Evolutionary conservation across 768 basidiomycete genomes (phyloP), one percentile per base, ranked within the genome.

Genomic region (Tulasnella sp.): DNA sequence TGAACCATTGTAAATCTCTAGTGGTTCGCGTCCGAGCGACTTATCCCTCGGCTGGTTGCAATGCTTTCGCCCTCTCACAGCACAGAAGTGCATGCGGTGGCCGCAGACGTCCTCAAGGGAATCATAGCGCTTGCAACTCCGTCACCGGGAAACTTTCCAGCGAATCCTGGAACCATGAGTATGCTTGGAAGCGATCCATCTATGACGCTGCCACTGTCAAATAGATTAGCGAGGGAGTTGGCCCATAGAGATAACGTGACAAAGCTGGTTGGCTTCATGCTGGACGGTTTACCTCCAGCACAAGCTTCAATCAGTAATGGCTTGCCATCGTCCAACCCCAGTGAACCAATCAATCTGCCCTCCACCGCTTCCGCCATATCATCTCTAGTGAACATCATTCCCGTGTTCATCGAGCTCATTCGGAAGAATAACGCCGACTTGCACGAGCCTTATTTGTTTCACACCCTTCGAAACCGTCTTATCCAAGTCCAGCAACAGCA

Each of bases 391-490:
- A 82, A 92, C 63, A 84, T 89, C 10, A 87, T 93, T 64, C 84
- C 85, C 44, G 83, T 97, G 66, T 76, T 97, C 61, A 86, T 93
- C 63, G 94, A 98, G 69, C 78, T 96, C 42, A 96, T 97, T 64
- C 81, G 93, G 53, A 92, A 97, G 69, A 97, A 97, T 71, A 97
- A 98, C 70, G 94, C 93, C 41, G 94, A 99, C 70, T 97, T 92
- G 68, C 93, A 96, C 67, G 96, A 99, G 72, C 94, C 93, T 3
- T 94, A 92, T 70, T 78, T 97, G 11, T 97, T 96, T 72, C 93
- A 96, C 67, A 92, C 89, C 1, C 73, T 96, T 44, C 83, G 93
- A 50, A 92, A 92, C 68, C 81, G 91, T 48, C 78, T 97, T 34
- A 92, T 97, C 63, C 82, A 83, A 51, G 79, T 92, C 4, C 91